These are phyloP conservation scores for Backusella circina DNA, from an alignment of 192 early-diverging fungal genomes.

Conservation along the genomic window DNA sequence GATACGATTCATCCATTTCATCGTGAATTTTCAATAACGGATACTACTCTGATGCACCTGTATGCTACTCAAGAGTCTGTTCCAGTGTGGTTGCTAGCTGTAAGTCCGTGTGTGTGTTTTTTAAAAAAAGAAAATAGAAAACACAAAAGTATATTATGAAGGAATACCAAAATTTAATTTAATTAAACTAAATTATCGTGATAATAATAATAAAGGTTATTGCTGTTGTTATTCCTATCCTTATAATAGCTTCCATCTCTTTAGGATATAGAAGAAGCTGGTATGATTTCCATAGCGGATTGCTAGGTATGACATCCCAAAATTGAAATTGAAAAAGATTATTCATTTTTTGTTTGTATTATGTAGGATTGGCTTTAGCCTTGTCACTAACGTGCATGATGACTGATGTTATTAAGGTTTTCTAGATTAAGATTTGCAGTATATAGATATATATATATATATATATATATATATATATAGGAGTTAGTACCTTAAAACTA, in stretches of 20 bases:
- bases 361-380: conserved; percentile 36
- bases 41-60: conserved; percentile 66
- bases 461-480: background rate
- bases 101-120: conserved; percentile 1
- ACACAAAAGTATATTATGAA: background rate
- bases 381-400: conserved; percentile 43
- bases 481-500: too few species aligned
- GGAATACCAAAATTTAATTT: background rate
- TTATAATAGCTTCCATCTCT: conserved; percentile 25
- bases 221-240: conserved; percentile 28
- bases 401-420: conserved; percentile 50
- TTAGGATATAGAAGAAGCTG: conserved; percentile 30
- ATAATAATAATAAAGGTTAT: conserved; percentile 27
- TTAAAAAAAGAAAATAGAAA: background rate
- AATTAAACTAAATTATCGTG: background rate
- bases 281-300: conserved; percentile 41
- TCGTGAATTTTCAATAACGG: conserved; percentile 66
- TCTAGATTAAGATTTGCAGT: background rate
- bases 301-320: conserved; percentile 25
- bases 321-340: background rate
- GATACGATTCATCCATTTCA: conserved; percentile 60
- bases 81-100: conserved; percentile 36
- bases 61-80: conserved; percentile 41
- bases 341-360: background rate
- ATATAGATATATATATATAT: background rate